These are phyloP conservation scores for Pugionium dolabratum DNA, from an alignment of 345 rosid species.

Conservation along the genomic window DNA sequence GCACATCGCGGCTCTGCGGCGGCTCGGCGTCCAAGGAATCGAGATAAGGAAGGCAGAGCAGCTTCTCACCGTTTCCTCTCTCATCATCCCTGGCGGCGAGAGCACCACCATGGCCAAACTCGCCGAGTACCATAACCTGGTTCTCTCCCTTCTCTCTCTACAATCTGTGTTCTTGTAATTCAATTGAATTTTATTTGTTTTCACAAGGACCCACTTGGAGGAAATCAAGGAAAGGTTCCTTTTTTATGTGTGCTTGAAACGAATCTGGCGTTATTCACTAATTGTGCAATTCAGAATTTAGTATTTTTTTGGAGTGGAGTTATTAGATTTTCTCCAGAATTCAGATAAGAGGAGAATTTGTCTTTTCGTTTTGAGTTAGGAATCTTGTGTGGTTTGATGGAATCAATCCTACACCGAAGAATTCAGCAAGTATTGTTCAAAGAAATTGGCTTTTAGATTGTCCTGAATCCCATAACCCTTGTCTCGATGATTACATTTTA, in stretches of 20 bases:
- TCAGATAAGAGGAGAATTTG: too few species aligned
- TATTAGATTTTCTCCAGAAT: background rate
- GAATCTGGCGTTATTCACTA: conserved; percentile 19
- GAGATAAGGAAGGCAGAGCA: conserved; percentile 90
- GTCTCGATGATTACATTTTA: too few species aligned
- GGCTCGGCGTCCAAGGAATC: conserved; percentile 84
- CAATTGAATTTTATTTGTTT: conserved; percentile 12
- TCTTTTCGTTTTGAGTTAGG: background rate
- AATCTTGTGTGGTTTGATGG: conserved; percentile 1
- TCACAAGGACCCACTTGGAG: conserved; percentile 24
- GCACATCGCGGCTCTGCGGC: conserved; percentile 81
- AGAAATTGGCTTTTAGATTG: conserved; percentile 10
- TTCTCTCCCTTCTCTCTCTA: conserved; percentile 28
- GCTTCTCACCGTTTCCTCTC: conserved; percentile 65
- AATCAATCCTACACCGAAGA: background rate
- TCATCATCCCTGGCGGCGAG: conserved; percentile 98
- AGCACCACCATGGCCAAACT: conserved; percentile 99
- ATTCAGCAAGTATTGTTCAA: conserved; percentile 13
- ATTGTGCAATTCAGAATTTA: background rate
- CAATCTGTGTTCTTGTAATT: background rate
- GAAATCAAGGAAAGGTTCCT: conserved; percentile 5
- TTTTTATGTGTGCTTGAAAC: conserved; percentile 12
- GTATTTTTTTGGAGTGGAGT: background rate
- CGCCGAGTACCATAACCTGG: conserved; percentile 86
- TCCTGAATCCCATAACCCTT: too few species aligned